A percentile compares a stretch with the other conserved stretches of the same genome.
Conservation (phyloP, 2,329 filamentous ascomycete species). For the Endoconidiophora polonica region DNA sequence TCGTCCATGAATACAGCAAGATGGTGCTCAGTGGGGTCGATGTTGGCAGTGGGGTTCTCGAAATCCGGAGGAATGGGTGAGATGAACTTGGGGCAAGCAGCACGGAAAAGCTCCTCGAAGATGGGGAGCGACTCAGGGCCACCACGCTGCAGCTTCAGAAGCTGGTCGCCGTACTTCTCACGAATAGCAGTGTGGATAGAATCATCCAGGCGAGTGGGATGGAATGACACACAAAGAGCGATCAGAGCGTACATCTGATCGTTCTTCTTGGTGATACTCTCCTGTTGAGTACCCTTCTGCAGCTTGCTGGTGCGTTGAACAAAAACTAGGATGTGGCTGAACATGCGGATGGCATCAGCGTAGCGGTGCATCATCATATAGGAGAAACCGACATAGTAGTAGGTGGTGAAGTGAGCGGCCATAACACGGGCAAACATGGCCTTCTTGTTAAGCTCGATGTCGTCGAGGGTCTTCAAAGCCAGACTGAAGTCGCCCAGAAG, state of each 20-base stretch:
- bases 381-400: constrained; percentile 99
- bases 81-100: constrained; percentile 99
- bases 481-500: constrained; percentile 95
- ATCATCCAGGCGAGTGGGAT: constrained; percentile 92
- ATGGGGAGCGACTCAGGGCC: constrained; percentile 89
- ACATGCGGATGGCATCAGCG: constrained; percentile 98
- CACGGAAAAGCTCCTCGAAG: constrained; percentile 95
- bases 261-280: constrained; percentile 99
- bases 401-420: constrained; percentile 98
- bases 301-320: constrained; percentile 99
- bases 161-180: constrained; percentile 98
- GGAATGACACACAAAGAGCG: constrained; percentile 96
- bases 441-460: constrained; percentile 99
- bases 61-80: constrained; percentile 93
- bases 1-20: constrained; percentile 98
- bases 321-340: constrained; percentile 99
- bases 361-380: constrained; percentile 99
- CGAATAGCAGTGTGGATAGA: constrained; percentile 95
- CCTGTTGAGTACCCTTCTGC: constrained; percentile 97
- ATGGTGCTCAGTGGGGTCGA: constrained; percentile 96
- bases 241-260: constrained; percentile 99
- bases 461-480: constrained; percentile 94
- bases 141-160: constrained; percentile 88
- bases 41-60: constrained; percentile 86
- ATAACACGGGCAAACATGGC: constrained; percentile 99